Evolutionary conservation across 2,329 filamentous ascomycete genomes (phyloP).

Genomic region (Immersiporthe knoxdaviesiana): DNA sequence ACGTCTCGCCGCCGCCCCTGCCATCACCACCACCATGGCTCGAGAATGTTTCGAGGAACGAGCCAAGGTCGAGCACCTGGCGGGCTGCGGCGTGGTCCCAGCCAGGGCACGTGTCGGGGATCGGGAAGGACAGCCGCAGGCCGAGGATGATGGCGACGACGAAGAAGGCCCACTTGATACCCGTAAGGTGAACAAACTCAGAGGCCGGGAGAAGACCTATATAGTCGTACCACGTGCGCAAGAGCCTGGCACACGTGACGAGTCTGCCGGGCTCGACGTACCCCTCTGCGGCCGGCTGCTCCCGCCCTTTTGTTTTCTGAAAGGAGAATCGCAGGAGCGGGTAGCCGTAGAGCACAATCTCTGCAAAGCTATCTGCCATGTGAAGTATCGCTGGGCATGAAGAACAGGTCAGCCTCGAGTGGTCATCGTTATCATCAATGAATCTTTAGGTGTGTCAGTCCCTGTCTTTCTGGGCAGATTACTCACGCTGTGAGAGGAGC

Average conservation of each 20-base stretch:
- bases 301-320: not conserved
- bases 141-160: conserved; percentile 47
- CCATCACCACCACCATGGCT: conserved; percentile 14
- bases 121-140: conserved; percentile 51
- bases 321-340: conserved; percentile 39
- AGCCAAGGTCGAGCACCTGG: conserved; percentile 43
- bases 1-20: conserved; percentile 20
- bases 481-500: conserved; percentile 38
- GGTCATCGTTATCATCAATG: too few species aligned
- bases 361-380: conserved; percentile 41
- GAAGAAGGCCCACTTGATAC: conserved; percentile 49
- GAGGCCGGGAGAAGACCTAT: conserved; percentile 32
- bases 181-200: conserved; percentile 43
- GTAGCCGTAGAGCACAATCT: conserved; percentile 46
- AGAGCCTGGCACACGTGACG: conserved; percentile 24
- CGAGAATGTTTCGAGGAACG: conserved; percentile 44
- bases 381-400: conserved; percentile 37
- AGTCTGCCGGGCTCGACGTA: conserved; percentile 29
- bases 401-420: conserved; percentile 19
- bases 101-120: conserved; percentile 40
- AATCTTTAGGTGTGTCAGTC: too few species aligned
- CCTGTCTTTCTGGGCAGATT: not conserved
- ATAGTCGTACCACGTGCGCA: conserved; percentile 37
- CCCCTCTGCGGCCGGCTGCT: not conserved
- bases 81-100: conserved; percentile 46